Percentiles rank a stretch among this genome's conserved stretches.
These are phyloP conservation scores for Cotoneaster glaucophyllus DNA, from an alignment of 306 rosid genomes.

Conservation along the genomic window DNA sequence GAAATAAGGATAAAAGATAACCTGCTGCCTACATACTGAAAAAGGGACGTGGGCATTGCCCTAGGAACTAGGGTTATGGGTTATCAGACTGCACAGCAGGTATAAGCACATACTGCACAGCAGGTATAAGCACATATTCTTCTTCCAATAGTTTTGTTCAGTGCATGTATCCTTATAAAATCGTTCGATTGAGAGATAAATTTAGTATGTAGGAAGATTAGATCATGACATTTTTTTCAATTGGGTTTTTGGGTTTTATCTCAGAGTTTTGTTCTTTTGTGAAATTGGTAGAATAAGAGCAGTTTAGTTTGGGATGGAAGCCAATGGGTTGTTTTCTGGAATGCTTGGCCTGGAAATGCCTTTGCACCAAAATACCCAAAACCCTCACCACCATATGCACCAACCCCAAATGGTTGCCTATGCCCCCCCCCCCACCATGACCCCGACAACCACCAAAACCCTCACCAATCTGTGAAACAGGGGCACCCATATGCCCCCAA, in stretches of 20 bases:
- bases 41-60: too few species aligned
- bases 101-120: too few species aligned
- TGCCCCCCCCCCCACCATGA: conserved; percentile 42
- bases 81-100: too few species aligned
- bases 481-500: conserved; percentile 33
- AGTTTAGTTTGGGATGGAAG: conserved; percentile 45
- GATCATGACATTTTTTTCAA: neutral
- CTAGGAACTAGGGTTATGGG: too few species aligned
- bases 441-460: conserved; percentile 37
- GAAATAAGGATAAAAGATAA: too few species aligned
- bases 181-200: neutral
- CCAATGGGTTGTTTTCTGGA: conserved; percentile 55
- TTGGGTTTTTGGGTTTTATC: neutral
- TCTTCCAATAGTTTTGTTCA: too few species aligned
- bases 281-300: neutral
- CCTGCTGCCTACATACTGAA: too few species aligned
- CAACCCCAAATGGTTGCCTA: conserved; percentile 46
- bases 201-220: neutral
- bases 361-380: conserved; percentile 40
- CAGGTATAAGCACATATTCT: too few species aligned
- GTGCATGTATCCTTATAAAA: neutral
- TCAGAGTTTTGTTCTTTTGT: neutral
- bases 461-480: conserved; percentile 37
- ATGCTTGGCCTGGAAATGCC: conserved; percentile 58
- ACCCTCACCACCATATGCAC: conserved; percentile 48